Conservation (phyloP, 2,329 filamentous ascomycete genomes). For the Amphichorda felina region DNA sequence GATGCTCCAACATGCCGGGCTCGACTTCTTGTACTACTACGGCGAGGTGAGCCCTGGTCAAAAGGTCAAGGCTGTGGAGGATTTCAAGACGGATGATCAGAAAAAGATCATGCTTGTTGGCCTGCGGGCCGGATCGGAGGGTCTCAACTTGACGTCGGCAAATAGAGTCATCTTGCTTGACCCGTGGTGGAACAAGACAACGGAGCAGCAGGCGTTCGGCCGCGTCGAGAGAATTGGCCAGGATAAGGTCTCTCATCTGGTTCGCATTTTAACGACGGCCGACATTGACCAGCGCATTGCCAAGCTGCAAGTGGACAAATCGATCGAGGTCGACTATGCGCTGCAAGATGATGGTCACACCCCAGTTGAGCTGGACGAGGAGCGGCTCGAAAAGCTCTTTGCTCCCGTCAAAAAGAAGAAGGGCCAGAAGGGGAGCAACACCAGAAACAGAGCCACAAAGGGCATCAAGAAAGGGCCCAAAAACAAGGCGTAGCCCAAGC, state of each 20-base stretch:
- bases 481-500: no score
- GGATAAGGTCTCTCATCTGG: constrained; percentile 42
- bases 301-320: constrained; percentile 43
- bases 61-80: constrained; percentile 8
- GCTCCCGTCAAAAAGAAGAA: no score
- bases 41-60: constrained; percentile 9
- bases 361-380: not conserved
- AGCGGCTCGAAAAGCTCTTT: not conserved
- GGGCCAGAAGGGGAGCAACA: no score
- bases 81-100: constrained; percentile 7
- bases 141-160: constrained; percentile 26
- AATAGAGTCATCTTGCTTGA: constrained; percentile 44
- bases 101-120: constrained; percentile 24
- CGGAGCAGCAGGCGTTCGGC: constrained; percentile 49
- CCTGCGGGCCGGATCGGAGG: constrained; percentile 21
- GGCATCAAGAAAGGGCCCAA: no score
- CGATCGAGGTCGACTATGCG: constrained; percentile 24
- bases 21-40: constrained; percentile 25
- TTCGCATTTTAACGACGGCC: constrained; percentile 40
- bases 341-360: constrained; percentile 16
- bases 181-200: constrained; percentile 48
- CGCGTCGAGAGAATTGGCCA: constrained; percentile 58
- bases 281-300: constrained; percentile 47
- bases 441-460: no score
- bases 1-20: constrained; percentile 14